phyloP scores from a whole-genome alignment of 306 rosid genomes.

The Inga leiocalycina region DNA sequence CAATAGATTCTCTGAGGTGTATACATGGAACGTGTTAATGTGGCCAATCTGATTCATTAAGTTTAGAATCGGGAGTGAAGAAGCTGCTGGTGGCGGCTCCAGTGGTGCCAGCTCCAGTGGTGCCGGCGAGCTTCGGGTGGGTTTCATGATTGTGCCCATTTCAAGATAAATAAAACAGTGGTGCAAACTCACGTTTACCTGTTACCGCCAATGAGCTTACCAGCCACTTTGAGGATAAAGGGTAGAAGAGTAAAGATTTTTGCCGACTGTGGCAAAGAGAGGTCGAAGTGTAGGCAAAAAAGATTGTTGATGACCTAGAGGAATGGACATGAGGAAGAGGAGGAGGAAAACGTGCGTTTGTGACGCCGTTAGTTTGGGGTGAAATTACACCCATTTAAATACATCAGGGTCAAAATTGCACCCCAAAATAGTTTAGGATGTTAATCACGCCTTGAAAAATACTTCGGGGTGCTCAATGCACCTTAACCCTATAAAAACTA shows the following conservation, averaged over 20 bases:
- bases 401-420: too few relatives aligned
- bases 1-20: constrained; percentile 85
- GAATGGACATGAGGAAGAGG: too few relatives aligned
- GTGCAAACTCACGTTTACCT: constrained; percentile 82
- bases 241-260: too few relatives aligned
- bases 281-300: too few relatives aligned
- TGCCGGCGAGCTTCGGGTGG: constrained; percentile 51
- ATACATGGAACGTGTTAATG: constrained; percentile 65
- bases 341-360: too few relatives aligned
- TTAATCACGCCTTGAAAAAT: too few relatives aligned
- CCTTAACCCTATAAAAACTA: not conserved
- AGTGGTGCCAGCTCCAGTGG: not conserved
- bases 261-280: too few relatives aligned
- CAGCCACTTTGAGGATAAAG: constrained; percentile 1
- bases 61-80: constrained; percentile 34
- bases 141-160: constrained; percentile 87
- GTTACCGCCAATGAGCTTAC: constrained; percentile 51
- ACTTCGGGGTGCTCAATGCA: too few relatives aligned
- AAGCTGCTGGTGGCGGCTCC: constrained; percentile 27
- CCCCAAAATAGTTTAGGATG: too few relatives aligned
- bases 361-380: too few relatives aligned
- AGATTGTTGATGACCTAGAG: too few relatives aligned
- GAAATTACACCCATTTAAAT: too few relatives aligned
- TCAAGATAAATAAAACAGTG: constrained; percentile 67
- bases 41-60: constrained; percentile 46